Base-by-base conservation (phyloP, 768 basidiomycete species). In the Mycena filopes region DNA sequence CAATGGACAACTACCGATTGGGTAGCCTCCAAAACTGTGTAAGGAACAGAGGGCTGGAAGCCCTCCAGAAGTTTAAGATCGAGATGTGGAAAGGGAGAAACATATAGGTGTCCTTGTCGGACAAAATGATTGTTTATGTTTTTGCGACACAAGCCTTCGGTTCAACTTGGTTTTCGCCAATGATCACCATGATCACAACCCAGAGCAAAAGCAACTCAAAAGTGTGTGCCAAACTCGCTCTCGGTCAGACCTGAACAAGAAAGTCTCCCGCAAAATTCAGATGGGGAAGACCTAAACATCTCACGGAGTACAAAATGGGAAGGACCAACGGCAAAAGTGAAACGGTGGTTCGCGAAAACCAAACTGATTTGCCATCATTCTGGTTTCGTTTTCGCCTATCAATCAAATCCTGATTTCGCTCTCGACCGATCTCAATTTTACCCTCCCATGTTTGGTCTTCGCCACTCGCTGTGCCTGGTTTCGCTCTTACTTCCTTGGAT, bases 61-160 rank as follows among this genome's bases (percentile, higher is more conserved):
- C n/a, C n/a, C n/a, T n/a, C n/a, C n/a, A n/a, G n/a, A n/a, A n/a
- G n/a, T n/a, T n/a, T n/a, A n/a, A n/a, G n/a, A n/a, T n/a, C n/a
- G n/a, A n/a, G n/a, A n/a, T n/a, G n/a, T n/a, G n/a, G n/a, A n/a
- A n/a, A n/a, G n/a, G n/a, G n/a, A n/a, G n/a, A n/a, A n/a, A n/a
- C n/a, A n/a, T 86, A 87, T 73, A 73, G 86, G 67, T 85, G 82
- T 69, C 29, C 62, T 58, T 49, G 55, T 46, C 50, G 53, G 51
- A 60, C 58, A 16, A 13, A 49, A 60, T 28, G 48, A 20, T 21
- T 16, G 31, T 6, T 60, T 50, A 40, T n/a, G 26, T 21, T 40
- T 33, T 15, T 3, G 15, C 5, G 6, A 6, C 6, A 12, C 23
- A 1, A 12, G 5, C 2, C 12, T 33, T 12, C 12, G 33, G 33